Percentiles rank a stretch among this genome's conserved stretches.
Evolutionary conservation across 164 flowering plant species (phyloP).

Genomic region (Umbellularia californica): DNA sequence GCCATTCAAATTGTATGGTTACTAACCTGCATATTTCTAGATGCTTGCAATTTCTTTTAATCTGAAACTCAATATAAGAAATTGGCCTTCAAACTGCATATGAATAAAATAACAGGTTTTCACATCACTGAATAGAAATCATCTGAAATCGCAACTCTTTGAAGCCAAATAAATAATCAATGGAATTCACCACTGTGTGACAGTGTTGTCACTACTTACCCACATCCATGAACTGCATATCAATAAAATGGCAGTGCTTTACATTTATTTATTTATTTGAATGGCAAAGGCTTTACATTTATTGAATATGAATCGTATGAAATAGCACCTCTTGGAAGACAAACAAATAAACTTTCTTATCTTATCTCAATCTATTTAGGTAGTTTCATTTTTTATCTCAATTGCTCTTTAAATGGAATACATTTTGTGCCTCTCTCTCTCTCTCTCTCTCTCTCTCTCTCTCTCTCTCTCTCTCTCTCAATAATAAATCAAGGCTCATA

Average conservation of each 20-base stretch:
- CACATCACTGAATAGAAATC: not conserved
- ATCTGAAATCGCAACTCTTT: not conserved
- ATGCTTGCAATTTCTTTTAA: not conserved
- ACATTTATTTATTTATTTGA: not conserved
- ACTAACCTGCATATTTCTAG: conserved; percentile 1
- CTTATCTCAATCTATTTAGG: too few relatives aligned
- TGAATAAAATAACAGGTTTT: not conserved
- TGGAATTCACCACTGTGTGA: too few relatives aligned
- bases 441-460: not conserved
- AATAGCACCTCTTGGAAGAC: too few relatives aligned
- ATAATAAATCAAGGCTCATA: not conserved
- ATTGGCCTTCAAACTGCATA: conserved; percentile 1
- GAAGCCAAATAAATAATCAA: too few relatives aligned
- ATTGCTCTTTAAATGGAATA: too few relatives aligned
- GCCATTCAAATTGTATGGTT: not conserved
- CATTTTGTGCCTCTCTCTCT: too few relatives aligned
- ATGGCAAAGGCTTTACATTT: not conserved
- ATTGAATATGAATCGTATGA: too few relatives aligned
- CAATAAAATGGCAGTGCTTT: not conserved
- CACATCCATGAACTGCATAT: too few relatives aligned
- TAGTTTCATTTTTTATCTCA: too few relatives aligned
- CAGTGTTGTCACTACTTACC: too few relatives aligned
- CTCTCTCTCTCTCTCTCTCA: not conserved
- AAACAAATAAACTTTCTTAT: too few relatives aligned
- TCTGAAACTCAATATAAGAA: too few relatives aligned